Percentiles rank a stretch among this genome's conserved stretches.
phyloP scores from a whole-genome alignment of 108 stramenopile species.

The Pseudonitzschia multiseries region DNA sequence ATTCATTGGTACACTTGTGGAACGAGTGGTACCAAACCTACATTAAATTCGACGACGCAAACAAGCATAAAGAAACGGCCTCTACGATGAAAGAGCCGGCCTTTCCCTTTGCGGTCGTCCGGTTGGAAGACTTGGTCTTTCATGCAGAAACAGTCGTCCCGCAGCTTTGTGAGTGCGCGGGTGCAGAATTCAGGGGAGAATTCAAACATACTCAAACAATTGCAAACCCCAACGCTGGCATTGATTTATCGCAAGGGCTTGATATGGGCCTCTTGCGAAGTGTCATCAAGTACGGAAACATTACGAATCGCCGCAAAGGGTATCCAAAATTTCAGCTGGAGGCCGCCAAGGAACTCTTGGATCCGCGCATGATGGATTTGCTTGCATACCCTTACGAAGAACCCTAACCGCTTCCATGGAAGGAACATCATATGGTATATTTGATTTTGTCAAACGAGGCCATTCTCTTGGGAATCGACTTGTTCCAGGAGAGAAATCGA shows the following conservation, averaged over 20 bases:
- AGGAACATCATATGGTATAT: neutral
- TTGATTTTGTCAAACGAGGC: neutral
- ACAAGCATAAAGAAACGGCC: neutral
- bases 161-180: constrained; percentile 62
- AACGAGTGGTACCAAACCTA: constrained; percentile 68
- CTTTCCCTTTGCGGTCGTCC: constrained; percentile 53
- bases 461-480: no score
- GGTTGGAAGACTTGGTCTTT: constrained; percentile 72
- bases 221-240: constrained; percentile 24
- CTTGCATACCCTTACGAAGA: constrained; percentile 42
- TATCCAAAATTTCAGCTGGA: constrained; percentile 37
- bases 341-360: constrained; percentile 43
- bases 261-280: constrained; percentile 24
- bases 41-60: neutral
- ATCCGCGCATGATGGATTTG: constrained; percentile 40
- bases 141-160: constrained; percentile 46
- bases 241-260: neutral
- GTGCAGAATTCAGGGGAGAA: neutral
- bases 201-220: constrained; percentile 21
- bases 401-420: neutral
- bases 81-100: constrained; percentile 13
- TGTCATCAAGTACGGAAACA: constrained; percentile 32
- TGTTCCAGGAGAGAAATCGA: no score
- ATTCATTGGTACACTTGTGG: constrained; percentile 60
- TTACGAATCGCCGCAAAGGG: neutral